Base-by-base conservation (phyloP, 495 filamentous ascomycete species). In the Penicillium malachiteum region DNA sequence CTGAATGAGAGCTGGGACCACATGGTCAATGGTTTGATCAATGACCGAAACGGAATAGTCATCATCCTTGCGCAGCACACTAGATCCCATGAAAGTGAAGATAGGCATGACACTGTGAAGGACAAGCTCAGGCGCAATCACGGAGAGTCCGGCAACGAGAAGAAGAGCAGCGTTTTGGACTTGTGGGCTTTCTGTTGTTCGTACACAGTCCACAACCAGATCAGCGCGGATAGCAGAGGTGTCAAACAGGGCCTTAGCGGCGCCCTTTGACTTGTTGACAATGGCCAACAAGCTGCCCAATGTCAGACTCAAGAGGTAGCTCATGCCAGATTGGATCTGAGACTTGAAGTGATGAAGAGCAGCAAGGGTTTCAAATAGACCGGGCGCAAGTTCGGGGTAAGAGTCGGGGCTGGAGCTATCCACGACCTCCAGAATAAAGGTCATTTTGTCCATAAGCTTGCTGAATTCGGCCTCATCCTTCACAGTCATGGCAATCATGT, bases 21-120 rank as follows among this genome's bases (percentile, higher is more conserved):
- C 88, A 58, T 90, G 86, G 48, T 89, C 86, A 56, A 98, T 88
- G 0, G 93, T 97, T 69, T 83, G 73, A 33, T 76, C 88, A 55
- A 97, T 91, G 26, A 97, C 92, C 63, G 95, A 87, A 4, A 91
- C 91, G 5, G 94, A 97, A 71, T 94, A 97, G 39, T 97, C 92
- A 63, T 98, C 94, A 57, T 91, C 87, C 72, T 95, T 91, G 32
- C 87, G 84, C 17, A 98, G 81, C 9, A 96, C 85, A 26, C 88
- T 93, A 31, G 86, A 85, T 37, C 91, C 89, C 90, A 97, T 96
- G 71, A 96, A 97, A 0, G 94, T 97, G 72, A 98, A 98, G 35
- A 98, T 92, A 6, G 95, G 95, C 94, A 98, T 97, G 48, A 98
- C 89, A 56, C 90, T 96, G 66, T 98, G 92, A 48, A 97, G 79